Evolutionary conservation across 805 yeast genomes (phyloP).

Genomic region (Starmerella apis): DNA sequence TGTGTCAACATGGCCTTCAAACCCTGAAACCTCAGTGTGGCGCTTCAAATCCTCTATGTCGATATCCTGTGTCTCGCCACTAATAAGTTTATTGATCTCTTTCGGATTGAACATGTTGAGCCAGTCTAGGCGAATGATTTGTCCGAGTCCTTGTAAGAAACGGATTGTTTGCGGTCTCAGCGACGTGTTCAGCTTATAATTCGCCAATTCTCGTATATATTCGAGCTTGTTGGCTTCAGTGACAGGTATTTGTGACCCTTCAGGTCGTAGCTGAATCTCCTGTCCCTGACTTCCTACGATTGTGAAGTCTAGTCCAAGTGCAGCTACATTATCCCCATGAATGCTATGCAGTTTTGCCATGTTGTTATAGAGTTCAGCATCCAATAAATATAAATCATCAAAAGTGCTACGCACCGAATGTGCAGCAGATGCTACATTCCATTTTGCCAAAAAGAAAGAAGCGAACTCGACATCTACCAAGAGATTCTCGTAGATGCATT

Average conservation of each 20-base stretch:
- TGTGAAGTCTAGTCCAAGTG: conserved; percentile 57
- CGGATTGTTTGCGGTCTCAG: conserved; percentile 48
- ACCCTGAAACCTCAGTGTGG: conserved; percentile 59
- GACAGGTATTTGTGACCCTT: conserved; percentile 51
- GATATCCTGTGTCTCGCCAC: conserved; percentile 65
- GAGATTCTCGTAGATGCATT: conserved; percentile 74
- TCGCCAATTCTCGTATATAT: conserved; percentile 67
- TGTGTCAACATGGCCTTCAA: conserved; percentile 43
- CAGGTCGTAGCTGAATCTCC: conserved; percentile 47
- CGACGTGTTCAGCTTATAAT: conserved; percentile 61
- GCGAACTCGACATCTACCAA: conserved; percentile 77
- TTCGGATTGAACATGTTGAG: conserved; percentile 70
- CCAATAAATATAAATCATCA: conserved; percentile 68
- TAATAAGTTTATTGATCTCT: conserved; percentile 73
- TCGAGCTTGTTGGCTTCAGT: conserved; percentile 50
- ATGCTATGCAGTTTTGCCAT: conserved; percentile 52
- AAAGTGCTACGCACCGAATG: conserved; percentile 41
- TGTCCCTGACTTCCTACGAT: conserved; percentile 35
- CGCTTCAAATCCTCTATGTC: conserved; percentile 57
- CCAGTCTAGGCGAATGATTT: conserved; percentile 64
- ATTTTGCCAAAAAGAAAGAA: conserved; percentile 66
- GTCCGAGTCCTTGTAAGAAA: conserved; percentile 61
- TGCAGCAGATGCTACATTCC: conserved; percentile 33
- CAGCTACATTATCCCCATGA: conserved; percentile 42
- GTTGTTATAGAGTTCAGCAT: conserved; percentile 52